phyloP scores from a whole-genome alignment of 1,139 yeast genomes.

The Geotrichum siamense region DNA sequence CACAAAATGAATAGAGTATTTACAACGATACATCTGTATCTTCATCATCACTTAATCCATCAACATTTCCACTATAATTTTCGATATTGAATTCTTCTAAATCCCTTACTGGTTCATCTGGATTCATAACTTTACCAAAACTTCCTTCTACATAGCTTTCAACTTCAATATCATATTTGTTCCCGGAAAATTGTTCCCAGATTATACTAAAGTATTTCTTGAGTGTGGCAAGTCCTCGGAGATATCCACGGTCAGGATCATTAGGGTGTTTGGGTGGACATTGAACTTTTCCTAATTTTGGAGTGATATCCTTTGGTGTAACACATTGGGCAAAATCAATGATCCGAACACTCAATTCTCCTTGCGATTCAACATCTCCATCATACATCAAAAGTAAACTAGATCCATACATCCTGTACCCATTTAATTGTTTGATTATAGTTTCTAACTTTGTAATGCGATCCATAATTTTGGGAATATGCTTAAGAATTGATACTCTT shows the following conservation, averaged over 20 bases:
- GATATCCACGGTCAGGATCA: slow-evolving; percentile 71
- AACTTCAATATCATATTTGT: not conserved
- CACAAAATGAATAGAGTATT: too few relatives aligned
- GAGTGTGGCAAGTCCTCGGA: slow-evolving; percentile 70
- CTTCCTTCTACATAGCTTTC: too few relatives aligned
- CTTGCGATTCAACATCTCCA: slow-evolving; percentile 36
- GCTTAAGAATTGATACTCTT: slow-evolving; percentile 53
- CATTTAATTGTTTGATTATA: slow-evolving; percentile 51
- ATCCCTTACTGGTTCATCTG: too few relatives aligned
- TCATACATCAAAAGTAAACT: slow-evolving; percentile 86
- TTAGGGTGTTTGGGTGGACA: slow-evolving; percentile 66
- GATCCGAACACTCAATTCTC: slow-evolving; percentile 51
- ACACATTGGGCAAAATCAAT: slow-evolving; percentile 96
- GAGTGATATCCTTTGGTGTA: slow-evolving; percentile 51
- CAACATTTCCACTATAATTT: too few relatives aligned
- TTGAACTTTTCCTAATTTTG: slow-evolving; percentile 37
- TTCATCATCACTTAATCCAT: too few relatives aligned
- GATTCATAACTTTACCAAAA: too few relatives aligned
- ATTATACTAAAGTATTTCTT: slow-evolving; percentile 46
- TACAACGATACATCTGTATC: too few relatives aligned
- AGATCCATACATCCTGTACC: slow-evolving; percentile 91
- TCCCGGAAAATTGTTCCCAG: slow-evolving; percentile 26
- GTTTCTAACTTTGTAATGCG: slow-evolving; percentile 52
- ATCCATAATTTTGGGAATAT: slow-evolving; percentile 58
- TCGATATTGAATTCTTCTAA: too few relatives aligned